phyloP scores from a whole-genome alignment of 2,329 filamentous ascomycete genomes.

The Cordyceps tenuipes region DNA sequence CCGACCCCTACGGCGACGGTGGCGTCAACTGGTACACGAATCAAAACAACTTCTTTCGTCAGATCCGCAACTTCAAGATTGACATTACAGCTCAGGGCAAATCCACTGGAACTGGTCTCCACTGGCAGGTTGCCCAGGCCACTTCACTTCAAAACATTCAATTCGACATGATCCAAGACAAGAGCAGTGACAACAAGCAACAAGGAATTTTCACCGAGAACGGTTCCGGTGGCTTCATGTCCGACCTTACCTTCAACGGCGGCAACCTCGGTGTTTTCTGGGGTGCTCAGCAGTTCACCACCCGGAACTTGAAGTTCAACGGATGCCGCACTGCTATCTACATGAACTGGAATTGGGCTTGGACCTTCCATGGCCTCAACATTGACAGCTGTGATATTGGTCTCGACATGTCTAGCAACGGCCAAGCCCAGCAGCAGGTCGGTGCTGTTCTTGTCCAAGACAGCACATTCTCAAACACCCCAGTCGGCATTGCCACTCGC shows the following conservation, averaged over 20 bases:
- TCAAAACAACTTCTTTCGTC: slow-evolving; percentile 77
- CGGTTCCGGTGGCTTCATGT: slow-evolving; percentile 76
- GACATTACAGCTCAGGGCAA: slow-evolving; percentile 61
- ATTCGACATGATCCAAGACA: slow-evolving; percentile 68
- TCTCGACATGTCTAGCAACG: slow-evolving; percentile 67
- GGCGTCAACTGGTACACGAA: slow-evolving; percentile 72
- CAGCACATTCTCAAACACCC: slow-evolving; percentile 68
- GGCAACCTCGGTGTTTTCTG: slow-evolving; percentile 71
- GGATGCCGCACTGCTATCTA: slow-evolving; percentile 74
- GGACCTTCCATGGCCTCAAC: slow-evolving; percentile 66
- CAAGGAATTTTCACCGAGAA: slow-evolving; percentile 80
- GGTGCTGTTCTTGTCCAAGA: slow-evolving; percentile 81
- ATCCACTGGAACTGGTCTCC: slow-evolving; percentile 59
- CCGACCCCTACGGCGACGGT: slow-evolving; percentile 67
- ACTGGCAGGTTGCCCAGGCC: slow-evolving; percentile 81
- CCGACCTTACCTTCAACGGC: slow-evolving; percentile 75
- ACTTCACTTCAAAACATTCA: slow-evolving; percentile 73
- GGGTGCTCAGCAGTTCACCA: slow-evolving; percentile 82
- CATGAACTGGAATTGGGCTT: slow-evolving; percentile 91
- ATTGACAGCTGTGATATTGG: slow-evolving; percentile 71
- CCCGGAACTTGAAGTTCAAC: slow-evolving; percentile 74
- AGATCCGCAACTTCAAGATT: slow-evolving; percentile 74
- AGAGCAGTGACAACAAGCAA: slow-evolving; percentile 56
- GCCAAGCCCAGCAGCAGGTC: slow-evolving; percentile 58
- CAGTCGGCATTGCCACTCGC: slow-evolving; percentile 61